Base-by-base conservation (phyloP, 352 stramenopile species). In the Phytophthora hibernalis region DNA sequence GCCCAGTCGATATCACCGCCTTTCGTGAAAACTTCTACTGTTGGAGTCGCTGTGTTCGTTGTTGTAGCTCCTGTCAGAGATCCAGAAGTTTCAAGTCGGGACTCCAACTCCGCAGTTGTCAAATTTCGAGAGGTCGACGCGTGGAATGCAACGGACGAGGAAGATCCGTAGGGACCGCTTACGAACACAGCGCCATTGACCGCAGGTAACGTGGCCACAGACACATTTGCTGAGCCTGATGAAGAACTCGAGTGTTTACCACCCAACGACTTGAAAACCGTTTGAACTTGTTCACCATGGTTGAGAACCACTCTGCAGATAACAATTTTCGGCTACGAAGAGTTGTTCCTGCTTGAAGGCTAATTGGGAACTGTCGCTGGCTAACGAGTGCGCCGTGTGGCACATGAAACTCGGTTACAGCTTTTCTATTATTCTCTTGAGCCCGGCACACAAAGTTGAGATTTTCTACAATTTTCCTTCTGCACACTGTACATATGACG, bases 251-350 rank as follows among this genome's bases (percentile, higher is more conserved):
- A 69, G 38, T 78, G 61, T 47, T 81, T 86, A 40, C 76, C 76
- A 26, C 70, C 70, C 40, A 86, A 65, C 22, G 73, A 72, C 59
- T 76, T 77, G 65, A 86, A 81, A 86, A 86, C 9, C 65, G 69
- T 48, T 75, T 77, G 54, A 86, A 61, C 54, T 83, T 86, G 68
- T 84, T 84, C 35, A 83, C 76, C 78, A 86, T 86, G 49, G 16
- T 9, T 9, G 11, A 56, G 8, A n/a, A n/a, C n/a, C n/a, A n/a
- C n/a, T n/a, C n/a, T n/a, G 26, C 26, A 5, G 26, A 31, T 31
- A 31, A 5, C 26, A 22, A 22, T 15, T 28, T 55, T 18, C 38
- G 6, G 11, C 13, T n/a, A 4, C n/a, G 3, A 13, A 26, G 48
- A 59, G 56, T 21, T 42, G 30, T 67, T 35, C 7, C 20, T 4